Conservation (phyloP, 1,284 basidiomycete species). For the Leccinum fallax region DNA sequence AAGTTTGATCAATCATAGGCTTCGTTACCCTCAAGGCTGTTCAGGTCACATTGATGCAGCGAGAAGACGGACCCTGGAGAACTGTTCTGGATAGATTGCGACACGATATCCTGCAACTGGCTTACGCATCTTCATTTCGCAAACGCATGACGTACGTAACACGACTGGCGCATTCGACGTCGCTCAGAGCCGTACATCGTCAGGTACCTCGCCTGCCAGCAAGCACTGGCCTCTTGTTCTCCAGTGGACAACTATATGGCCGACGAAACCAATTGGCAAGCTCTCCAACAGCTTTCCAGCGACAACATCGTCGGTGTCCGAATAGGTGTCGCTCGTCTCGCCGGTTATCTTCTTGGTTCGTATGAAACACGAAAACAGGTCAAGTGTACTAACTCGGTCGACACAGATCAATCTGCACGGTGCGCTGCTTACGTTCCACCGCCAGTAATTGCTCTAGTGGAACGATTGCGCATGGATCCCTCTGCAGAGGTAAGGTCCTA, state of each 20-base stretch:
- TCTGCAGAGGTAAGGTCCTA: constrained; percentile 53
- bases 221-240: constrained; percentile 55
- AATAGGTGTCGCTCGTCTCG: constrained; percentile 78
- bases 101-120: constrained; percentile 57
- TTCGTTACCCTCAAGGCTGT: constrained; percentile 13
- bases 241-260: constrained; percentile 44
- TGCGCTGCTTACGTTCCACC: constrained; percentile 27
- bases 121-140: constrained; percentile 59
- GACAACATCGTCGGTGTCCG: constrained; percentile 88
- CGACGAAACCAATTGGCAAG: constrained; percentile 56
- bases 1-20: not conserved
- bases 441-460: constrained; percentile 40
- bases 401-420: constrained; percentile 28
- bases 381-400: constrained; percentile 12
- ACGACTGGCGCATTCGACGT: constrained; percentile 10
- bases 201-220: constrained; percentile 73
- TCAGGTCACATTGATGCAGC: constrained; percentile 26
- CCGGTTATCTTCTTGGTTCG: constrained; percentile 58
- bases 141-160: constrained; percentile 72
- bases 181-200: constrained; percentile 5
- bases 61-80: constrained; percentile 26
- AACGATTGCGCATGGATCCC: constrained; percentile 47
- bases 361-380: constrained; percentile 9
- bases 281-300: constrained; percentile 58
- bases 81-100: constrained; percentile 44